Conservation (phyloP, 768 basidiomycete species). For the Hygrophorus russula region DNA sequence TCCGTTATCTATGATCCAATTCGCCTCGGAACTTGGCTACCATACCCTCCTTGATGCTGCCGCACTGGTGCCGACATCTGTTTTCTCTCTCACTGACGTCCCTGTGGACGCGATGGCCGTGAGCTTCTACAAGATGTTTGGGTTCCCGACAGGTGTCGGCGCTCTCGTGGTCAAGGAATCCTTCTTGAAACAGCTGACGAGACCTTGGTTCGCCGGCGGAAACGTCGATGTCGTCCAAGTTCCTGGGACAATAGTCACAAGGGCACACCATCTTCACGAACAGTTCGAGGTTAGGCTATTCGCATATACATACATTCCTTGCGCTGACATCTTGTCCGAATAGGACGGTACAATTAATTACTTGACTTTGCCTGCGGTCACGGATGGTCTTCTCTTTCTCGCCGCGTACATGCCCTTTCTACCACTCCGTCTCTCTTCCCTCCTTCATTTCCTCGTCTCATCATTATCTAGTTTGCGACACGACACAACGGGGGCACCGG, state of each 20-base stretch:
- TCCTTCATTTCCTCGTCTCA: slow-evolving; percentile 48
- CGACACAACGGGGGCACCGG: slow-evolving; percentile 44
- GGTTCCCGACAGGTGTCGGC: slow-evolving; percentile 78
- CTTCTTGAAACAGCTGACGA: slow-evolving; percentile 46
- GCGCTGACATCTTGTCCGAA: background rate
- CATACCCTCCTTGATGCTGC: slow-evolving; percentile 73
- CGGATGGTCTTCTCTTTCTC: slow-evolving; percentile 67
- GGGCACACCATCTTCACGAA: slow-evolving; percentile 48
- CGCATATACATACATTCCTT: slow-evolving; percentile 4
- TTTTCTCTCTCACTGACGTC: slow-evolving; percentile 50
- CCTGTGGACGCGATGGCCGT: slow-evolving; percentile 76
- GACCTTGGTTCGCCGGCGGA: slow-evolving; percentile 82
- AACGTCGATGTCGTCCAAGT: slow-evolving; percentile 79
- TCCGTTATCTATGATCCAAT: slow-evolving; percentile 48
- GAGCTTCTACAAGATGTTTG: slow-evolving; percentile 88
- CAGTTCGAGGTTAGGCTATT: slow-evolving; percentile 57
- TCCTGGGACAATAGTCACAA: slow-evolving; percentile 59
- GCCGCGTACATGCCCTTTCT: slow-evolving; percentile 73
- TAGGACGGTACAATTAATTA: slow-evolving; percentile 86
- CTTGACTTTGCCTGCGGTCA: slow-evolving; percentile 63
- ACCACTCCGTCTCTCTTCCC: slow-evolving; percentile 60
- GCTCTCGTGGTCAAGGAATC: slow-evolving; percentile 65
- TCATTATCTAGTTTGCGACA: slow-evolving; percentile 52
- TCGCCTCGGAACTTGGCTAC: slow-evolving; percentile 62
- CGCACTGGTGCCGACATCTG: slow-evolving; percentile 64